Evolutionary conservation across 768 basidiomycete species (phyloP).

Genomic region (Tubosaeta brunneosetosa): DNA sequence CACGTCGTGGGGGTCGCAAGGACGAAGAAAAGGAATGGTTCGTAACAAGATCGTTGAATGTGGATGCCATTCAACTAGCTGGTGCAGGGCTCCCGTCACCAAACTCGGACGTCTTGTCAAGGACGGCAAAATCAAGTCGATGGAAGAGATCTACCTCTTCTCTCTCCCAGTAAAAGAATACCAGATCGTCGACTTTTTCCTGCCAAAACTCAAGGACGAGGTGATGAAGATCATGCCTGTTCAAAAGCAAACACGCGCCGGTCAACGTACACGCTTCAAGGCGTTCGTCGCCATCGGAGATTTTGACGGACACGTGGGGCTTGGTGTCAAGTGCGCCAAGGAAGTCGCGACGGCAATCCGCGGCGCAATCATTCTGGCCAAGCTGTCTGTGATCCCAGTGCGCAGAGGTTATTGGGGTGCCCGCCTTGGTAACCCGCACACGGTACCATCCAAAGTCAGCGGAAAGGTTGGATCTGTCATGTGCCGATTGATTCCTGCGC

Average conservation of each 20-base stretch:
- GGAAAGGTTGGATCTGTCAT: constrained; percentile 99
- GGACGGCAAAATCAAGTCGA: constrained; percentile 99
- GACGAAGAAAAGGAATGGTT: constrained; percentile 99
- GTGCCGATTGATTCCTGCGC: constrained; percentile 98
- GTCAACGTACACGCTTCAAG: constrained; percentile 99
- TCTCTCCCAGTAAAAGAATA: constrained; percentile 99
- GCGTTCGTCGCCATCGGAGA: constrained; percentile 99
- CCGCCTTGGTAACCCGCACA: constrained; percentile 97
- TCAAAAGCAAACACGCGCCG: constrained; percentile 99
- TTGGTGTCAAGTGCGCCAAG: constrained; percentile 99
- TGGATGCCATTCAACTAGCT: constrained; percentile 5
- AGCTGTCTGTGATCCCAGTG: constrained; percentile 96
- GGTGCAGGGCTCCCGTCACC: constrained; percentile 87
- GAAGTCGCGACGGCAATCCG: constrained; percentile 99
- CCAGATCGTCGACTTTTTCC: constrained; percentile 99
- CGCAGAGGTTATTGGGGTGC: constrained; percentile 99
- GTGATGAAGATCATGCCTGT: constrained; percentile 99
- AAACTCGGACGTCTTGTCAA: constrained; percentile 99
- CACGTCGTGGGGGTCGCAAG: constrained; percentile 95
- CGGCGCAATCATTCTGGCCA: constrained; percentile 98
- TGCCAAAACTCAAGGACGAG: constrained; percentile 98
- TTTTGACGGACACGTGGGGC: constrained; percentile 96
- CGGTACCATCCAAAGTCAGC: constrained; percentile 96
- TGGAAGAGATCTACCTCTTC: constrained; percentile 99
- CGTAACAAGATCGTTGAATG: constrained; percentile 22